Base-by-base conservation (phyloP, 305 asterid species). In the Fraxinus albicans region DNA sequence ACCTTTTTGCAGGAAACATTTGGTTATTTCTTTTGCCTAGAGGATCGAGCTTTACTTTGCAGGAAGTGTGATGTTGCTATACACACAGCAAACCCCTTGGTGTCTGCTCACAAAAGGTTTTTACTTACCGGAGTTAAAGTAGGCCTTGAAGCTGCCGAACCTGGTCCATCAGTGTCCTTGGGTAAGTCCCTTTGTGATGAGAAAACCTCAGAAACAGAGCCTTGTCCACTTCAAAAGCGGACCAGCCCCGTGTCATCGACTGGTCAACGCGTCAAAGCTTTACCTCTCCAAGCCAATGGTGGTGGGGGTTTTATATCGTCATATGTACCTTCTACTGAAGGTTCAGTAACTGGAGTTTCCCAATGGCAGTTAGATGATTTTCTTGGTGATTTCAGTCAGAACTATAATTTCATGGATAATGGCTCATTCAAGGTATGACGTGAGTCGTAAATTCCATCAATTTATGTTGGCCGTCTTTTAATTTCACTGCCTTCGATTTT, bases 31-130 rank as follows among this genome's bases (percentile, higher is more conserved):
- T 96, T 96, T 84, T 96, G 98, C 87, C 88, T 96, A 53, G 97
- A 96, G 88, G 99, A 96, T 82, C 92, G 99, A 53, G 97, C 99
- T 84, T 83, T 96, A 78, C 95, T 96, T 0, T 96, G 99, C 86
- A 80, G 98, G 78, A 92, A 91, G 80, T 96, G 99, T 67, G 99
- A 96, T 84, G 90, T 96, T 21, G 84, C 93, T 29, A 87, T 96
- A 65, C 99, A 96, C 89, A 88, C 94, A 0, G 89, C 79, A 7
- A 96, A 96, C 83, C 2, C 87, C 23, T 82, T 89, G 82, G 98
- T 96, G 78, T 91, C 98, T 25, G 85, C 81, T 31, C 99, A 96
- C 81, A 95, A 88, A 86, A 91, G 99, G 78, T 95, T 96, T 83
- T 83, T 96, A 65, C 94, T 96, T 53, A 92, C 97, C n/a, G 99